Conservation (phyloP, 2,329 filamentous ascomycete species). For the Gliomastix tumulicola region DNA sequence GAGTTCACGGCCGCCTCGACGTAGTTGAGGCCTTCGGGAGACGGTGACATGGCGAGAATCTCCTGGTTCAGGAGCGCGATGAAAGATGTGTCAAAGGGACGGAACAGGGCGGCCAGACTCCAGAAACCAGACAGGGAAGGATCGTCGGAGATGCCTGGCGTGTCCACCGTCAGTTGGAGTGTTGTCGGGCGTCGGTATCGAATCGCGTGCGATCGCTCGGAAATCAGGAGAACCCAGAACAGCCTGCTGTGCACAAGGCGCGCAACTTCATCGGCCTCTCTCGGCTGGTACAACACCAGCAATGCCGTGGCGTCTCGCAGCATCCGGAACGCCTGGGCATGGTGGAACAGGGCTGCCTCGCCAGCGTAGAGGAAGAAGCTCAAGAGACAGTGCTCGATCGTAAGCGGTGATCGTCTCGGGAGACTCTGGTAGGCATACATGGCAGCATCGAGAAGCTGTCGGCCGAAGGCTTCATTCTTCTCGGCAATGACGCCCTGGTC, state of each 20-base stretch:
- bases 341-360: constrained; percentile 31
- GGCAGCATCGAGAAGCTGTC: constrained; percentile 26
- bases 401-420: constrained; percentile 23
- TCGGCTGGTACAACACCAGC: constrained; percentile 23
- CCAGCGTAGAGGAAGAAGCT: constrained; percentile 38
- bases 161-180: constrained; percentile 29
- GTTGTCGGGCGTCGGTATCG: constrained; percentile 35
- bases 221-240: constrained; percentile 36
- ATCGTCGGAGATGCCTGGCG: constrained; percentile 19
- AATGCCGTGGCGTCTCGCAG: constrained; percentile 34
- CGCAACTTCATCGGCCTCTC: constrained; percentile 11
- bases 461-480: constrained; percentile 27
- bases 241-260: constrained; percentile 23
- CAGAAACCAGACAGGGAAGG: constrained; percentile 26
- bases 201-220: constrained; percentile 35
- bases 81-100: constrained; percentile 32
- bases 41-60: constrained; percentile 17
- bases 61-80: constrained; percentile 32
- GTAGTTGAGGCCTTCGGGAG: constrained; percentile 21
- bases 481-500: constrained; percentile 23
- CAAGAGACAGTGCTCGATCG: constrained; percentile 29
- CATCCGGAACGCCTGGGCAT: constrained; percentile 34
- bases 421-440: constrained; percentile 24
- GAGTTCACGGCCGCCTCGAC: constrained; percentile 27
- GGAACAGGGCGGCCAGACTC: constrained; percentile 30